Percentiles rank a stretch among this genome's conserved stretches.
Conservation (phyloP, 352 stramenopile species). For the Phytophthora nicotianae region DNA sequence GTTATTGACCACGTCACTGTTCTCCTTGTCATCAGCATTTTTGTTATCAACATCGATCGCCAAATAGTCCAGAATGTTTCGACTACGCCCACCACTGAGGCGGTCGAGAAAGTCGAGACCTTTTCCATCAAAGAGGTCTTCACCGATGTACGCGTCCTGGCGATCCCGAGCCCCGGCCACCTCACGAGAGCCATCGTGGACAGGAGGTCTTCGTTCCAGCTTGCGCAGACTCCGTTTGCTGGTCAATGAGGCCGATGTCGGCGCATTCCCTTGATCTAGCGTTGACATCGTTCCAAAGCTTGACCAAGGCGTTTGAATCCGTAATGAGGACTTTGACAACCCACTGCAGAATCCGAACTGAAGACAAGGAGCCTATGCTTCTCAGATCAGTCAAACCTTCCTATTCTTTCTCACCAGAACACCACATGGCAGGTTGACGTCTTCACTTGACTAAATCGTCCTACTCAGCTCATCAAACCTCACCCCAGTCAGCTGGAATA, state of each 20-base stretch:
- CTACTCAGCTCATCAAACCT: background rate
- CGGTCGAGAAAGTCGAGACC: background rate
- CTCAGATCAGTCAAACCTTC: background rate
- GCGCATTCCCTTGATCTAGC: background rate
- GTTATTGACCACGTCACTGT: slow-evolving; percentile 16
- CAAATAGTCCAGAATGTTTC: slow-evolving; percentile 68
- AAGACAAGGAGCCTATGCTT: background rate
- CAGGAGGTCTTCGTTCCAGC: slow-evolving; percentile 12
- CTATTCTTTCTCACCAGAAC: background rate
- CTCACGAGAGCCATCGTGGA: slow-evolving; percentile 7
- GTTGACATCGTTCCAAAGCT: slow-evolving; percentile 12
- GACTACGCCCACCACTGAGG: slow-evolving; percentile 21
- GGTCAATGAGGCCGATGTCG: background rate
- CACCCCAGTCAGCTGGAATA: slow-evolving; percentile 15
- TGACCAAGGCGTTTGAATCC: background rate
- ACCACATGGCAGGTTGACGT: slow-evolving; percentile 12
- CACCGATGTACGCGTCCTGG: slow-evolving; percentile 44
- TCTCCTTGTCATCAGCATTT: slow-evolving; percentile 42
- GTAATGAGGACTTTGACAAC: slow-evolving; percentile 8
- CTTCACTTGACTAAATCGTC: background rate
- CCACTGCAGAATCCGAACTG: slow-evolving; percentile 29
- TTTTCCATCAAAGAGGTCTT: slow-evolving; percentile 43
- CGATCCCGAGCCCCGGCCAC: background rate
- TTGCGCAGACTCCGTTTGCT: slow-evolving; percentile 3
- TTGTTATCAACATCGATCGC: slow-evolving; percentile 35